Percentiles rank a stretch among this genome's conserved stretches.
Conservation (phyloP, 2,329 filamentous ascomycete species). For the Fusarium fujikuroi region DNA sequence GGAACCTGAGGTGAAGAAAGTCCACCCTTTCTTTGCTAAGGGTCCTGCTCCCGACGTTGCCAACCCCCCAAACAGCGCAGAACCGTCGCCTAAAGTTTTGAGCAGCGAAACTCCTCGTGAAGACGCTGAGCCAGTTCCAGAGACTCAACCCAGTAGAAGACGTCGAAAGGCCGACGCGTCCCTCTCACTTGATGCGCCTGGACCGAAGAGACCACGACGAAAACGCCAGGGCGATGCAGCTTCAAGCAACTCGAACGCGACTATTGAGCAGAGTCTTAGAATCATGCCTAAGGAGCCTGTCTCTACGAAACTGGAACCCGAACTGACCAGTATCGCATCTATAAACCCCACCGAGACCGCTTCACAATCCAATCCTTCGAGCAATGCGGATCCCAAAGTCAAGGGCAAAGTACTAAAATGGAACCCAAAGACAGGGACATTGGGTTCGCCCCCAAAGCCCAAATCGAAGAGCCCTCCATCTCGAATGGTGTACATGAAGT, state of each 20-base stretch:
- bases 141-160: conserved; percentile 53
- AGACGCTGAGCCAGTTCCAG: conserved; percentile 17
- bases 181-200: conserved; percentile 32
- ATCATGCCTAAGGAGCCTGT: conserved; percentile 1
- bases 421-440: conserved; percentile 70
- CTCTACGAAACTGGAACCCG: conserved; percentile 12
- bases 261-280: conserved; percentile 21
- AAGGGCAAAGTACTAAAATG: conserved; percentile 65
- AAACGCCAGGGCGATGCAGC: conserved; percentile 34
- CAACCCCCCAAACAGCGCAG: conserved; percentile 1
- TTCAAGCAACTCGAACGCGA: conserved; percentile 15
- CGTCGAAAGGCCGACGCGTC: conserved; percentile 54
- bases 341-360: neutral
- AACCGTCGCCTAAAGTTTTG: neutral
- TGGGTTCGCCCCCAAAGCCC: conserved; percentile 68
- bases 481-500: conserved; percentile 66
- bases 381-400: conserved; percentile 7
- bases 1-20: conserved; percentile 54
- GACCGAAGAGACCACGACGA: conserved; percentile 44
- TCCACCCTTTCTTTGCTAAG: conserved; percentile 66
- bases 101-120: conserved; percentile 2
- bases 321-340: conserved; percentile 29
- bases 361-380: conserved; percentile 7
- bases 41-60: conserved; percentile 21
- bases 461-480: conserved; percentile 55